Conservation (phyloP, 2,329 filamentous ascomycete species). For the Bipolaris bicolor region DNA sequence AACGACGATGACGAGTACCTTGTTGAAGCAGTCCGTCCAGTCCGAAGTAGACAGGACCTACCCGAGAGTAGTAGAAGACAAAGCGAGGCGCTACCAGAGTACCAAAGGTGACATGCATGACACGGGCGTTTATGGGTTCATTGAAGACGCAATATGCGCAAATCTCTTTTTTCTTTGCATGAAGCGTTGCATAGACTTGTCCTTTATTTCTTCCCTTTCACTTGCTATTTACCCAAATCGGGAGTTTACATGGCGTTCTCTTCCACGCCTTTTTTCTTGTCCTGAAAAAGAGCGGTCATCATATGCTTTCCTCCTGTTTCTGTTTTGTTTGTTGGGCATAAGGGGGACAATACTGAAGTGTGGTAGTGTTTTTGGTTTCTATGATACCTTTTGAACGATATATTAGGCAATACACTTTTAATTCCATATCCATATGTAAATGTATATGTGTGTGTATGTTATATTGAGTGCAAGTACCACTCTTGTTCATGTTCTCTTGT, state of each 20-base stretch:
- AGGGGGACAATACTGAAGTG: neutral
- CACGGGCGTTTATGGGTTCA: conserved; percentile 9
- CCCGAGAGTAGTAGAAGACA: conserved; percentile 14
- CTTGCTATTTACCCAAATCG: neutral
- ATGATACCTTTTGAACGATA: conserved; percentile 1
- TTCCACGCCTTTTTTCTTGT: neutral
- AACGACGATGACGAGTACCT: conserved; percentile 45
- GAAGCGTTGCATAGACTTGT: neutral
- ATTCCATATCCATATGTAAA: no score
- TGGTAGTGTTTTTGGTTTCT: neutral
- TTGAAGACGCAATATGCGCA: neutral
- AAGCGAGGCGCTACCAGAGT: conserved; percentile 41
- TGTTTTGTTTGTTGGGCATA: neutral
- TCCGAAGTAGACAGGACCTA: conserved; percentile 16
- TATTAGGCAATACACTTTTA: no score
- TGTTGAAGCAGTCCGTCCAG: conserved; percentile 35
- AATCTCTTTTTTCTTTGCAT: neutral
- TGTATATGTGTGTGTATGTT: no score
- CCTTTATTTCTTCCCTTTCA: neutral
- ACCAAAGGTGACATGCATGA: conserved; percentile 30
- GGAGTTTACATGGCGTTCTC: no score
- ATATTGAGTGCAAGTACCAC: no score
- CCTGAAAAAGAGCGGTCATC: neutral
- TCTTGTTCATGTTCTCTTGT: no score
- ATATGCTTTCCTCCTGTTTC: neutral